Evolutionary conservation across 2,329 filamentous ascomycete species (phyloP).

Genomic region (Hymenoscyphus albidus): DNA sequence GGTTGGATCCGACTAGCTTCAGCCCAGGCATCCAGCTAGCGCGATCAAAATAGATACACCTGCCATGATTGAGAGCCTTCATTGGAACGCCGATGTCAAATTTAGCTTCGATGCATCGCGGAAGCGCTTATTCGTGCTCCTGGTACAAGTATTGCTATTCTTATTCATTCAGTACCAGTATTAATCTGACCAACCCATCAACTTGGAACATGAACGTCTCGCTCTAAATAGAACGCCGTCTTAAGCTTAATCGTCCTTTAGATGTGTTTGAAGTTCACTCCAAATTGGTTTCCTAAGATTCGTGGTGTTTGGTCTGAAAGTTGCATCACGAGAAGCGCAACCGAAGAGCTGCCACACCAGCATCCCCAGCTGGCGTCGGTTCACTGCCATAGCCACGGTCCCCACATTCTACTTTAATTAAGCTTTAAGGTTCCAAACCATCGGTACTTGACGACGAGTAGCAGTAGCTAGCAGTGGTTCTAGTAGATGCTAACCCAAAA

Average conservation of each 20-base stretch:
- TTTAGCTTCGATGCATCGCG: background rate
- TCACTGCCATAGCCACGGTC: background rate
- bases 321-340: background rate
- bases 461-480: background rate
- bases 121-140: background rate
- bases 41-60: background rate
- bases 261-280: background rate
- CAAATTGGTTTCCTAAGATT: background rate
- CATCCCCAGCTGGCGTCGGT: background rate
- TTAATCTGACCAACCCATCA: constrained; percentile 1
- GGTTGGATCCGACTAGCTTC: background rate
- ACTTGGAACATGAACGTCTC: background rate
- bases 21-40: background rate
- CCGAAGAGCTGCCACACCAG: background rate
- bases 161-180: background rate
- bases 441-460: background rate
- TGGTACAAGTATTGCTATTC: background rate
- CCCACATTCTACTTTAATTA: constrained; percentile 6
- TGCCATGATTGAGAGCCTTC: background rate
- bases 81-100: background rate
- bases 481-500: background rate
- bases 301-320: background rate
- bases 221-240: background rate
- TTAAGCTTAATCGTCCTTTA: background rate
- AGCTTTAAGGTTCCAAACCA: constrained; percentile 11